phyloP scores from a whole-genome alignment of 805 yeast species.

The Kregervanrija delftensis region DNA sequence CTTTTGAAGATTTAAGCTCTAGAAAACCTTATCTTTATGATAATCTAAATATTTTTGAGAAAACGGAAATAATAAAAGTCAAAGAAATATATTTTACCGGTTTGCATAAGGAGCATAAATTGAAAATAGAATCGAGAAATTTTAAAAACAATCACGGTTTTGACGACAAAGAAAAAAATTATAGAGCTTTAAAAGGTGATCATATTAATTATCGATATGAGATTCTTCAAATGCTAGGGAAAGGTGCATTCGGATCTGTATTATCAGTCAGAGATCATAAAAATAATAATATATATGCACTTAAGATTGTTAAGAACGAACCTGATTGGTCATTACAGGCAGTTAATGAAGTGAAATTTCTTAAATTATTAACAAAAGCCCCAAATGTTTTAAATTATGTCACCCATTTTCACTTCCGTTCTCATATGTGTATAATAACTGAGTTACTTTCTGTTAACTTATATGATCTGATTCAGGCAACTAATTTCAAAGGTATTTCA shows the following conservation, averaged over 20 bases:
- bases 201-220: slow-evolving; percentile 74
- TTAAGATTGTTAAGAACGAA: slow-evolving; percentile 71
- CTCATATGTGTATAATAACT: slow-evolving; percentile 76
- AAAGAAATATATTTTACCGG: slow-evolving; percentile 48
- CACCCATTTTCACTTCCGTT: slow-evolving; percentile 72
- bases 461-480: slow-evolving; percentile 49
- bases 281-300: slow-evolving; percentile 50
- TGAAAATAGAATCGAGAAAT: slow-evolving; percentile 31
- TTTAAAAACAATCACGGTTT: slow-evolving; percentile 54
- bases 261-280: slow-evolving; percentile 64
- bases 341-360: slow-evolving; percentile 63
- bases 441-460: slow-evolving; percentile 65
- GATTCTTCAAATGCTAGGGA: slow-evolving; percentile 53
- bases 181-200: slow-evolving; percentile 48
- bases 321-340: slow-evolving; percentile 73
- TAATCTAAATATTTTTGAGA: slow-evolving; percentile 46
- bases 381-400: slow-evolving; percentile 43
- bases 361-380: slow-evolving; percentile 37
- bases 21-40: slow-evolving; percentile 16
- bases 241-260: slow-evolving; percentile 81
- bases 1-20: slow-evolving; percentile 13
- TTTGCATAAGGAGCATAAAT: slow-evolving; percentile 13
- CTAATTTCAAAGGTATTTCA: slow-evolving; percentile 43
- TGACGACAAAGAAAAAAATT: slow-evolving; percentile 65
- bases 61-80: slow-evolving; percentile 47